Evolutionary conservation across 495 filamentous ascomycete genomes (phyloP).

Genomic region (Trichoderma erinaceum): DNA sequence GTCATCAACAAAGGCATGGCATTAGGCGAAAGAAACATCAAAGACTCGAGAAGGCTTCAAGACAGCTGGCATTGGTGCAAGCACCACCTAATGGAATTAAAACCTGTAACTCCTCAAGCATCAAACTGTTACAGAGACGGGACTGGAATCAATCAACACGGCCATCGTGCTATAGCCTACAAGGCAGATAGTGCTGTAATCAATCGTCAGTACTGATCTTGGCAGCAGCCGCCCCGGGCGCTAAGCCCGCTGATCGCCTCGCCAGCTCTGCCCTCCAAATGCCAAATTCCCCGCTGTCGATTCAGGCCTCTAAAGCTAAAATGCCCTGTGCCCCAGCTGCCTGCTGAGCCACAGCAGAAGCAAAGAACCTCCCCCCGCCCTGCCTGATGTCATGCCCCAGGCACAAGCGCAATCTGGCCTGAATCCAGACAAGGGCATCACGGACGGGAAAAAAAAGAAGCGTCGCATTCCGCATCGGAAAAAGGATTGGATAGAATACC

Average conservation of each 20-base stretch:
- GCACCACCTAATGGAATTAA: no score
- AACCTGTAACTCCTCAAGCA: no score
- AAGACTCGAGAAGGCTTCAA: no score
- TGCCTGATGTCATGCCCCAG: slow-evolving; percentile 10
- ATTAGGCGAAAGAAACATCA: no score
- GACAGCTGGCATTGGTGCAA: no score
- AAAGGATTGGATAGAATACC: background rate
- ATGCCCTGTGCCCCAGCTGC: no score
- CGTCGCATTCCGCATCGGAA: slow-evolving; percentile 9
- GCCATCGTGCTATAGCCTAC: no score
- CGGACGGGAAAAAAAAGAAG: background rate
- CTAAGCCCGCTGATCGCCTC: slow-evolving; percentile 13
- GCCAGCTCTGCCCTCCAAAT: background rate
- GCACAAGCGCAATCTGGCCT: slow-evolving; percentile 14
- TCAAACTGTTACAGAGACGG: no score
- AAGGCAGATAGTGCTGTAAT: background rate
- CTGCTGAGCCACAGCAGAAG: slow-evolving; percentile 5
- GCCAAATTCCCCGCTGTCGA: background rate
- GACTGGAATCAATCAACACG: no score
- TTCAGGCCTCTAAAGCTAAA: background rate
- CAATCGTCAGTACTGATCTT: background rate
- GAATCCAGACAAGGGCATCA: background rate
- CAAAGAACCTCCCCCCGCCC: background rate
- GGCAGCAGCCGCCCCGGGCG: background rate
- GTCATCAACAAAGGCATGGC: no score